Evolutionary conservation across 495 filamentous ascomycete species (phyloP).

Genomic region (Penicillium chermesinum): DNA sequence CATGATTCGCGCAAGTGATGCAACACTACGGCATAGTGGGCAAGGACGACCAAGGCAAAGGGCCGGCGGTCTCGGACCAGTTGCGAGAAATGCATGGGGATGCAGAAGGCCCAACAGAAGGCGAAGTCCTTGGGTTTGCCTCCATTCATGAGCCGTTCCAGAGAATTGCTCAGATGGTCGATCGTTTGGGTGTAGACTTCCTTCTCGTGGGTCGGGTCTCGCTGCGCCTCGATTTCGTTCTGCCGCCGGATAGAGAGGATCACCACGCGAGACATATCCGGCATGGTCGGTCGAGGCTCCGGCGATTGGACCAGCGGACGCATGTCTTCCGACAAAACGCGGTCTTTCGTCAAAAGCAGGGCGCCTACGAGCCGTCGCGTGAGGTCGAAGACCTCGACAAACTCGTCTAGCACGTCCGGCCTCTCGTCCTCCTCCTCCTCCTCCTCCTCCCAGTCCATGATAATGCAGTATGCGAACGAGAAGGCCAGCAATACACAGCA

Average conservation of each 20-base stretch:
- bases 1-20: conserved; percentile 45
- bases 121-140: conserved; percentile 35
- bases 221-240: conserved; percentile 23
- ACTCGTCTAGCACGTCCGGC: conserved; percentile 31
- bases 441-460: conserved; percentile 19
- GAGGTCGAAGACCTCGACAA: conserved; percentile 38
- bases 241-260: conserved; percentile 25
- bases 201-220: conserved; percentile 25
- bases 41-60: conserved; percentile 49
- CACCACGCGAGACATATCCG: conserved; percentile 35
- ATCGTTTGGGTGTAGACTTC: conserved; percentile 29
- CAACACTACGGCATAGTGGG: conserved; percentile 47
- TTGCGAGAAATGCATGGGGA: conserved; percentile 47
- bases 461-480: conserved; percentile 36
- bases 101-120: conserved; percentile 47
- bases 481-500: conserved; percentile 43
- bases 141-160: conserved; percentile 31
- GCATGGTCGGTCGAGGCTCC: conserved; percentile 26
- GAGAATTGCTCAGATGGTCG: conserved; percentile 22
- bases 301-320: conserved; percentile 22
- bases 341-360: conserved; percentile 24
- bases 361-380: conserved; percentile 36
- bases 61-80: conserved; percentile 46
- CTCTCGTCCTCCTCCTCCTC: conserved; percentile 13
- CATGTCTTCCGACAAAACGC: conserved; percentile 36